phyloP scores from a whole-genome alignment of 441 rosid species.

The Macaranga tanarius region DNA sequence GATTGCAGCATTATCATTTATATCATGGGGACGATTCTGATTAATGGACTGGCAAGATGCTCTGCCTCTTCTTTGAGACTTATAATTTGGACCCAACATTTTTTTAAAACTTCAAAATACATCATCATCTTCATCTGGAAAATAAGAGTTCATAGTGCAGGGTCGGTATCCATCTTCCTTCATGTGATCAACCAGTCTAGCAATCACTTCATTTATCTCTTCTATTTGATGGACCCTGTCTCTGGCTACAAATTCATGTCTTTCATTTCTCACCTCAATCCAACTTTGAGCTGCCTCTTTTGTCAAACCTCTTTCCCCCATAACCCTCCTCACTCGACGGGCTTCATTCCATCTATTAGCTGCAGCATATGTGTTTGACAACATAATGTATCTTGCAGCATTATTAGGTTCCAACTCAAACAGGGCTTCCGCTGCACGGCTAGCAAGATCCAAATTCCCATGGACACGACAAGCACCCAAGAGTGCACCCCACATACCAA shows the following conservation, averaged over 20 bases:
- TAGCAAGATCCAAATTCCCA: conserved; percentile 32
- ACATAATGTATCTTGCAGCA: conserved; percentile 41
- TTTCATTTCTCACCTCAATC: conserved; percentile 41
- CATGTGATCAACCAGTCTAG: conserved; percentile 30
- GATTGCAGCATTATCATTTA: too few species aligned
- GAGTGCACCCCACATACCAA: conserved; percentile 48
- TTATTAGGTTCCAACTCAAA: conserved; percentile 37
- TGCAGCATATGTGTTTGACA: conserved; percentile 37
- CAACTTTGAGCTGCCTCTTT: conserved; percentile 45
- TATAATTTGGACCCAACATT: not conserved
- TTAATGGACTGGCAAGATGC: not conserved
- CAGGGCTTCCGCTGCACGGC: conserved; percentile 36
- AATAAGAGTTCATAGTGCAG: not conserved
- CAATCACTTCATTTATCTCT: conserved; percentile 24
- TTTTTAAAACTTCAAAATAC: not conserved
- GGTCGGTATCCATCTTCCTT: conserved; percentile 32
- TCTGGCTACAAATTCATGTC: conserved; percentile 37
- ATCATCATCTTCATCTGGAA: conserved; percentile 12
- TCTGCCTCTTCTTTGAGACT: not conserved
- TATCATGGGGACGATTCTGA: too few species aligned
- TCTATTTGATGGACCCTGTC: conserved; percentile 30
- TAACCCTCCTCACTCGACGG: conserved; percentile 27
- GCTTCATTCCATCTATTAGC: conserved; percentile 41
- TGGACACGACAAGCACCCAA: conserved; percentile 40
- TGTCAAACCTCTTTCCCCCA: conserved; percentile 33